phyloP scores from a whole-genome alignment of 2,329 filamentous ascomycete species.

The Ceratocystis diversiconidia region DNA sequence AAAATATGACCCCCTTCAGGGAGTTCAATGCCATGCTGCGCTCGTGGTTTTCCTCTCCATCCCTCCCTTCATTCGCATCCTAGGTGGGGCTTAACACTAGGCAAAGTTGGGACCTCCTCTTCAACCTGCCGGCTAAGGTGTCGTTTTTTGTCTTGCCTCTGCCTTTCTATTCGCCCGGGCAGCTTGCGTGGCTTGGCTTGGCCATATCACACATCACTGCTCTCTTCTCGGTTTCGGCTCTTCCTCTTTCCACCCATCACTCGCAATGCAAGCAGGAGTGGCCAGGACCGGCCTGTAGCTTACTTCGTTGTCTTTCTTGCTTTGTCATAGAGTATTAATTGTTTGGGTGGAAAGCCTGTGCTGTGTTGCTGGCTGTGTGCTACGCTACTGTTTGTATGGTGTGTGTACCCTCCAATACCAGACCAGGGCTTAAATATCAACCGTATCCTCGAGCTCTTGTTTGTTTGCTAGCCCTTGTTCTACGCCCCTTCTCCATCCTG shows the following conservation, averaged over 20 bases:
- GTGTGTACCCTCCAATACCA: no score
- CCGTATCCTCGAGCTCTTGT: neutral
- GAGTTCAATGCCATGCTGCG: neutral
- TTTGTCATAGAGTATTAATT: neutral
- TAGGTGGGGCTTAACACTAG: neutral
- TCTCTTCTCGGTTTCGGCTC: neutral
- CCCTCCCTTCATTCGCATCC: neutral
- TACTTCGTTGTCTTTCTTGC: neutral
- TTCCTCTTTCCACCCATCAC: neutral
- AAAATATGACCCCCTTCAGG: neutral
- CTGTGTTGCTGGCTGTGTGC: no score
- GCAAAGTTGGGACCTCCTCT: neutral
- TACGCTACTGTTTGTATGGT: no score
- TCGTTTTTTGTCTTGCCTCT: neutral
- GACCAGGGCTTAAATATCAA: neutral
- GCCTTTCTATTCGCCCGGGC: neutral
- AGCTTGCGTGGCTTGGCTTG: constrained; percentile 6
- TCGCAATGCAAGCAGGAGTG: neutral
- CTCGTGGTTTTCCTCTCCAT: neutral
- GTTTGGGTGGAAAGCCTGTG: neutral
- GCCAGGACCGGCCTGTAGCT: neutral
- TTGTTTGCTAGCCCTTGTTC: neutral
- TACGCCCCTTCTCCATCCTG: neutral
- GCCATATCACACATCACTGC: neutral
- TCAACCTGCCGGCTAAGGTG: neutral